phyloP scores from a whole-genome alignment of 495 filamentous ascomycete genomes.

The Hypoxylon fuscum region DNA sequence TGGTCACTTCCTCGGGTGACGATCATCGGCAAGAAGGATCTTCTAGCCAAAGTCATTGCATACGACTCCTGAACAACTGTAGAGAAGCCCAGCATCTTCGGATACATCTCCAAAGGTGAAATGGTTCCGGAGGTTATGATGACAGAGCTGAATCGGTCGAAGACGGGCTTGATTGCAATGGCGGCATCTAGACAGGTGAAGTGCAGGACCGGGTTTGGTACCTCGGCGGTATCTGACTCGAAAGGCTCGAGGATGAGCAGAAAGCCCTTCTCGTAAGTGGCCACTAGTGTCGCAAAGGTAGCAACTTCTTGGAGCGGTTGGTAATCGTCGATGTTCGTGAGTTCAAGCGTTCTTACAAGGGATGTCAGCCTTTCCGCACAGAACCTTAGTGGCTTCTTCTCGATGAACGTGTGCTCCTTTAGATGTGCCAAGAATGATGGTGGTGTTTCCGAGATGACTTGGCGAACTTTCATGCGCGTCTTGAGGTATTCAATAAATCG shows the following conservation, averaged over 20 bases:
- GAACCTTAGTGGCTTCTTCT: slow-evolving; percentile 94
- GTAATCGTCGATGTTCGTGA: slow-evolving; percentile 98
- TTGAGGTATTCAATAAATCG: slow-evolving; percentile 98
- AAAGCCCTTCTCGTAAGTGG: slow-evolving; percentile 98
- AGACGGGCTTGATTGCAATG: slow-evolving; percentile 97
- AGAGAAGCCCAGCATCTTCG: slow-evolving; percentile 94
- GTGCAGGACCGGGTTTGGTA: slow-evolving; percentile 94
- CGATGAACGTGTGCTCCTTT: slow-evolving; percentile 95
- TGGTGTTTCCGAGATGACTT: slow-evolving; percentile 96
- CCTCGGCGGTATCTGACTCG: slow-evolving; percentile 93
- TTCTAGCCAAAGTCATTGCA: slow-evolving; percentile 93
- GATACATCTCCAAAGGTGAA: slow-evolving; percentile 98
- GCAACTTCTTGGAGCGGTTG: slow-evolving; percentile 97
- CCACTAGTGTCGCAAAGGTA: slow-evolving; percentile 96
- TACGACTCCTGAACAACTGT: slow-evolving; percentile 97
- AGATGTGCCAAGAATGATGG: slow-evolving; percentile 92
- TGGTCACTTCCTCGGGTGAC: slow-evolving; percentile 96
- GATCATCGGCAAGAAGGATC: slow-evolving; percentile 96
- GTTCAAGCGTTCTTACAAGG: slow-evolving; percentile 92
- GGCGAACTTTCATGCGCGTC: slow-evolving; percentile 97
- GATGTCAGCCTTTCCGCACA: slow-evolving; percentile 96
- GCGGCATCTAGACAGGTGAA: slow-evolving; percentile 97
- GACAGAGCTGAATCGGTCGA: slow-evolving; percentile 96
- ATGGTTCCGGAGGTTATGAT: slow-evolving; percentile 99
- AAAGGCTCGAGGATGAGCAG: slow-evolving; percentile 95